Conservation (phyloP, 371 early-diverging fungal species). For the Polyrhizophydium stewartii region DNA sequence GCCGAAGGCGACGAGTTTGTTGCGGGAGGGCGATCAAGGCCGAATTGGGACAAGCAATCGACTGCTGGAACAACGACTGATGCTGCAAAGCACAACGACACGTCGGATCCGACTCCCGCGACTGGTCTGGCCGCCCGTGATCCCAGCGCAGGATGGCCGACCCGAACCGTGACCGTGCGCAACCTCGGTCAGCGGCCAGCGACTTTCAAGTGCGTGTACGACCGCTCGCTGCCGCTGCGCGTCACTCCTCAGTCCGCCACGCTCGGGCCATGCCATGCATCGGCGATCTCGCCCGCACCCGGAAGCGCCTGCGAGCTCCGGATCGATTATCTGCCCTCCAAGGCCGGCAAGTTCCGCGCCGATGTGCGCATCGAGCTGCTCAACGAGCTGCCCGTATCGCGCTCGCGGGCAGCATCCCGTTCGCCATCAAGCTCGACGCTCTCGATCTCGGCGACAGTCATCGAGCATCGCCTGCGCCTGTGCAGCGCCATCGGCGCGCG, state of each 20-base stretch:
- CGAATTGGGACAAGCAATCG: too few relatives aligned
- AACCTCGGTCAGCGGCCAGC: conserved; percentile 16
- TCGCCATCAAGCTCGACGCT: neutral
- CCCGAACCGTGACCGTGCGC: conserved; percentile 1
- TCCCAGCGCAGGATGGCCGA: neutral
- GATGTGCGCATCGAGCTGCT: conserved; percentile 9
- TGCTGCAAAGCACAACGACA: conserved; percentile 6
- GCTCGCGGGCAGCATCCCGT: neutral
- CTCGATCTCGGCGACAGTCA: conserved; percentile 17
- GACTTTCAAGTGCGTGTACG: conserved; percentile 4
- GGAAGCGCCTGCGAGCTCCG: conserved; percentile 2
- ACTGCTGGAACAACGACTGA: too few relatives aligned
- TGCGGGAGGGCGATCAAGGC: too few relatives aligned
- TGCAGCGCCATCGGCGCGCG: conserved; percentile 7
- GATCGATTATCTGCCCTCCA: conserved; percentile 13
- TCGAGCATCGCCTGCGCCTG: conserved; percentile 29
- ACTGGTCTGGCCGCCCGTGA: neutral
- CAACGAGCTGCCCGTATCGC: conserved; percentile 6
- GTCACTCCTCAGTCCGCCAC: conserved; percentile 4
- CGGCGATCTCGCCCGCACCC: too few relatives aligned
- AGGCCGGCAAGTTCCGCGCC: conserved; percentile 11
- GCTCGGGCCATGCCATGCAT: neutral
- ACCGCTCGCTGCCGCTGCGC: conserved; percentile 9
- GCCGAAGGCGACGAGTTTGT: neutral
- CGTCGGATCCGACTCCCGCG: neutral